Percentiles rank a stretch among this genome's conserved stretches.
These are phyloP conservation scores for Pythium plurisporium DNA, from an alignment of 352 stramenopile genomes.

Conservation along the genomic window DNA sequence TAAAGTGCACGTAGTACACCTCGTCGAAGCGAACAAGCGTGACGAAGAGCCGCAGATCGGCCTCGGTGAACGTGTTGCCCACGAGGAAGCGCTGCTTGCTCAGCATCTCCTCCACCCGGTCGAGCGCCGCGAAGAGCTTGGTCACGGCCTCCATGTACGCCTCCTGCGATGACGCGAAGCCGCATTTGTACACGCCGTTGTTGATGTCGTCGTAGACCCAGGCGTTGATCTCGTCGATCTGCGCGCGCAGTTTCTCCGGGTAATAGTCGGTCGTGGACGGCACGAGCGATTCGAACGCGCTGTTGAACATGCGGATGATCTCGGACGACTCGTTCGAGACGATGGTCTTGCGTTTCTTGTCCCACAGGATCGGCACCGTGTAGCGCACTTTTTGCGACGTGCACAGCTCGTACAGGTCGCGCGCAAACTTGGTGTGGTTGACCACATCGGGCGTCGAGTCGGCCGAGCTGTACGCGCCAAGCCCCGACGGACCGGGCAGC, in stretches of 20 bases:
- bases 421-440: slow-evolving; percentile 60
- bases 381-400: slow-evolving; percentile 75
- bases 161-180: slow-evolving; percentile 84
- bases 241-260: slow-evolving; percentile 56
- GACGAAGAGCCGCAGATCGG: slow-evolving; percentile 76
- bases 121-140: slow-evolving; percentile 65
- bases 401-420: slow-evolving; percentile 79
- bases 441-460: slow-evolving; percentile 57
- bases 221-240: slow-evolving; percentile 90
- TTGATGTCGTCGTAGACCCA: slow-evolving; percentile 93
- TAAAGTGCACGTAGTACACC: slow-evolving; percentile 85
- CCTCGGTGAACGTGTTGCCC: slow-evolving; percentile 68
- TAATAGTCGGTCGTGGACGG: slow-evolving; percentile 76
- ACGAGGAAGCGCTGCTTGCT: slow-evolving; percentile 56
- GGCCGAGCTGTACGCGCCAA: slow-evolving; percentile 66
- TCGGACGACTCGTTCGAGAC: slow-evolving; percentile 94
- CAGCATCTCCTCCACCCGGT: slow-evolving; percentile 69
- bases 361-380: slow-evolving; percentile 90
- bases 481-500: slow-evolving; percentile 56
- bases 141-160: slow-evolving; percentile 84
- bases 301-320: slow-evolving; percentile 92
- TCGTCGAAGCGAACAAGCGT: slow-evolving; percentile 82
- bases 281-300: slow-evolving; percentile 68
- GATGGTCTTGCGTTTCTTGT: slow-evolving; percentile 88
- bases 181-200: slow-evolving; percentile 91